Conservation (phyloP, 257 asterid genomes). For the Nicotiana attenuata region DNA sequence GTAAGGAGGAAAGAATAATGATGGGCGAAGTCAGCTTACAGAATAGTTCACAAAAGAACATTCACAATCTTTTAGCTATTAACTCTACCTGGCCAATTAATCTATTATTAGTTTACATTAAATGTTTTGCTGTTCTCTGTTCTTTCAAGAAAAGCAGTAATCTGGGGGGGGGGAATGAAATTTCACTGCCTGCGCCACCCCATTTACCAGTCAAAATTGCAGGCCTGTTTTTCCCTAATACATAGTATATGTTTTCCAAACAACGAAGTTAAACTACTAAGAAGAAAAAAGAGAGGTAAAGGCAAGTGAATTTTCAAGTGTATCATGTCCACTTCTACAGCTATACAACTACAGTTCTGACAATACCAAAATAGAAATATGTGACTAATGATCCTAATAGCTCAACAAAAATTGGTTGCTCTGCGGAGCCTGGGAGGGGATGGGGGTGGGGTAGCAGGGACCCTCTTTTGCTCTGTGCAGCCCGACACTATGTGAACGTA, state of each 20-base stretch:
- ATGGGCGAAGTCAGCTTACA: too few relatives aligned
- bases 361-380: neutral
- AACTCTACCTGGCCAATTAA: too few relatives aligned
- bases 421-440: neutral
- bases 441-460: neutral
- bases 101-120: too few relatives aligned
- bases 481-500: neutral
- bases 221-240: neutral
- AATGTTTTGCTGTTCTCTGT: too few relatives aligned
- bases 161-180: too few relatives aligned
- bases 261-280: neutral
- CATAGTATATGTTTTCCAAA: too few relatives aligned
- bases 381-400: slow-evolving; percentile 6
- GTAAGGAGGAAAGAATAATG: too few relatives aligned
- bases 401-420: neutral
- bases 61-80: too few relatives aligned
- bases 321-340: neutral
- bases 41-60: too few relatives aligned
- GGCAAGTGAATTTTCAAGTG: neutral
- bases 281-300: neutral
- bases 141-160: too few relatives aligned
- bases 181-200: too few relatives aligned
- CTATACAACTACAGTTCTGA: neutral
- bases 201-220: neutral
- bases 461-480: neutral